Evolutionary conservation across 352 stramenopile genomes (phyloP), one percentile per base, ranked within the genome.

Genomic region (Peronospora farinosa): DNA sequence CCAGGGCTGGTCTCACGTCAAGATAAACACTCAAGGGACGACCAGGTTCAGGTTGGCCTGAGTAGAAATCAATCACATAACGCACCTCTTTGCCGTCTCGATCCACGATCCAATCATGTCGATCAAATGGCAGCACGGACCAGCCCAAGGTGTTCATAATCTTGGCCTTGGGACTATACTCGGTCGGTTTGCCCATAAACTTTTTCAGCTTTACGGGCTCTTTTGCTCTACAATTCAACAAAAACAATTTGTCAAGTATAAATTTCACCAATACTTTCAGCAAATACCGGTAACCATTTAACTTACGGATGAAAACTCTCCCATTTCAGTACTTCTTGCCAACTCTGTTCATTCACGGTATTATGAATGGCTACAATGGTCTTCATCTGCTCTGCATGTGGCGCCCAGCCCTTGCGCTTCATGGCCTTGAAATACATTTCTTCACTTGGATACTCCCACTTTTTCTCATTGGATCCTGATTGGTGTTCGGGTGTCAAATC

Each of bases 21-120:
- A 99, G 71, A 48, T 97, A 88, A 39, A 99, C 92, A 13, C 80
- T 96, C 21, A 97, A 79, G 28, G 77, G 79, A 21, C 73, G 77
- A 7, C 80, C 73, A 9, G 79, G 76, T 57, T 69, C 61, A 5
- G 49, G 76, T 74, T 98, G 92, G 45, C 97, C 93, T 25, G 96
- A 88, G 70, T 99, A 99, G 66, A 98, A 99, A 73, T 99, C 96
- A 74, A 99, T 98, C 33, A 99, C 85, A 67, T 99, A 99, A 27
- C 96, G 87, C 43, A 98, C 86, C 60, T 97, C 82, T 42, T 87
- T 84, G 43, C 88, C 88, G 25, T 84, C 76, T 45, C 93, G 77
- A 41, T 97, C 79, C 12, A 99, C 84, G 23, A 97, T 88, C 96
- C 96, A 99, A 77, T 99, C 96, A 71, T 99, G 96, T 28, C 96